A percentile compares a stretch with the other conserved stretches of the same genome.
phyloP scores from a whole-genome alignment of 768 basidiomycete species.

The Boletus coccyginus region DNA sequence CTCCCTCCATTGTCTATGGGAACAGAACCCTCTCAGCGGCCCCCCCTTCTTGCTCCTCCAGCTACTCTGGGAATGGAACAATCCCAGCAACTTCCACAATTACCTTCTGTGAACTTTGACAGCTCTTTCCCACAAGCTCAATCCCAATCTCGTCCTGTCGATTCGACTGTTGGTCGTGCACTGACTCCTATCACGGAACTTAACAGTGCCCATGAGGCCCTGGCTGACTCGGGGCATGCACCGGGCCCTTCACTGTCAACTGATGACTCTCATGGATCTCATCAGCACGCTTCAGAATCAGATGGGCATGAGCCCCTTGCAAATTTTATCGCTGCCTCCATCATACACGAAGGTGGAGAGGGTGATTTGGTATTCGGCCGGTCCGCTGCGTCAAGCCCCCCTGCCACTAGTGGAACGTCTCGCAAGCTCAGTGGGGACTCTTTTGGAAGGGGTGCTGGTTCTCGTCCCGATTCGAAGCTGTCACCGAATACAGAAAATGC shows the following conservation, averaged over 20 bases:
- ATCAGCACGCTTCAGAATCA: constrained; percentile 19
- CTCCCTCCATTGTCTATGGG: constrained; percentile 18
- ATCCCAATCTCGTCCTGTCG: constrained; percentile 15
- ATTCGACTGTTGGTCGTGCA: constrained; percentile 28
- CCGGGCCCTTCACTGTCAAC: constrained; percentile 13
- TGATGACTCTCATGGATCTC: constrained; percentile 17
- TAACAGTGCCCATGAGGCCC: constrained; percentile 32
- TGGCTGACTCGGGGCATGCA: constrained; percentile 15
- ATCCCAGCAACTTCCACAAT: constrained; percentile 36
- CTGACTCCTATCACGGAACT: constrained; percentile 70
- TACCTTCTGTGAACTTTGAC: constrained; percentile 61
- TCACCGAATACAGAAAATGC: constrained; percentile 27
- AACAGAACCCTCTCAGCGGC: constrained; percentile 25
- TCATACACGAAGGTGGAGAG: constrained; percentile 21
- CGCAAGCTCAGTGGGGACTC: constrained; percentile 39
- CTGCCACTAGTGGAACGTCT: constrained; percentile 18
- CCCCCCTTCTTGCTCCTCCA: constrained; percentile 24
- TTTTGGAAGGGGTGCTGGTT: constrained; percentile 23
- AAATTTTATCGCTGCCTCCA: constrained; percentile 14
- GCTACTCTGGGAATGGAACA: constrained; percentile 9
- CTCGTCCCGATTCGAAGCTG: constrained; percentile 41
- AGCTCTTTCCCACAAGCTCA: constrained; percentile 14
- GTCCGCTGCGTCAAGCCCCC: constrained; percentile 27
- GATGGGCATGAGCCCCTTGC: constrained; percentile 27
- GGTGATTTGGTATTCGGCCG: constrained; percentile 11